Conservation (phyloP, 768 basidiomycete genomes). For the Tricholoma hemisulphureum region DNA sequence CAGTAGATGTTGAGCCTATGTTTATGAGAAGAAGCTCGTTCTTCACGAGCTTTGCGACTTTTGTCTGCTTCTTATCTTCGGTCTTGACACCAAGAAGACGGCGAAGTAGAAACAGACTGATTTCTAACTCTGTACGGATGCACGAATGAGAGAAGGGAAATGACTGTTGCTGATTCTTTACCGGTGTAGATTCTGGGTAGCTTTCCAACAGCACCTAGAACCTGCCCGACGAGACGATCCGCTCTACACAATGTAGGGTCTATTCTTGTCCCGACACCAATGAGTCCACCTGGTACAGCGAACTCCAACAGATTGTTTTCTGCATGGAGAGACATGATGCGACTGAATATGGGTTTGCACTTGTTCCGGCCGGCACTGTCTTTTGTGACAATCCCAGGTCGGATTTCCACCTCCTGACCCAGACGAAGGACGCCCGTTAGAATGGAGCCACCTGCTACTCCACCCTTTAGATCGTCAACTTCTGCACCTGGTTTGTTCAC, state of each 20-base stretch:
- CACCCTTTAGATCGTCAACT: slow-evolving; percentile 95
- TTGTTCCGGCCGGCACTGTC: slow-evolving; percentile 85
- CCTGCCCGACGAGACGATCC: slow-evolving; percentile 95
- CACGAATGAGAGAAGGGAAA: not conserved
- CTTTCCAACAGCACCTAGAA: slow-evolving; percentile 91
- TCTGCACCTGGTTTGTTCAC: slow-evolving; percentile 99
- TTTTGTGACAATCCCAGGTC: slow-evolving; percentile 96
- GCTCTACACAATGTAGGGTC: slow-evolving; percentile 97
- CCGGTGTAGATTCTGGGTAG: slow-evolving; percentile 91
- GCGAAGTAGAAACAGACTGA: slow-evolving; percentile 91
- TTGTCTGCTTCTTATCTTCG: slow-evolving; percentile 98
- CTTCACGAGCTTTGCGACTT: slow-evolving; percentile 87
- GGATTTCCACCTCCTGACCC: slow-evolving; percentile 93
- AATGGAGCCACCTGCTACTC: slow-evolving; percentile 97
- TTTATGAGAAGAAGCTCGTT: slow-evolving; percentile 94
- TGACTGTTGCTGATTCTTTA: slow-evolving; percentile 25
- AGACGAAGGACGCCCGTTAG: slow-evolving; percentile 87
- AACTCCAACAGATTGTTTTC: slow-evolving; percentile 94
- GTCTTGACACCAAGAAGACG: slow-evolving; percentile 97
- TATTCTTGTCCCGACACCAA: slow-evolving; percentile 97
- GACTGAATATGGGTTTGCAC: slow-evolving; percentile 91
- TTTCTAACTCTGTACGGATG: slow-evolving; percentile 69
- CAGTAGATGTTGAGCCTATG: slow-evolving; percentile 96
- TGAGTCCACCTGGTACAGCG: slow-evolving; percentile 95
- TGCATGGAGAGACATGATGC: slow-evolving; percentile 88